Evolutionary conservation across 495 filamentous ascomycete species (phyloP).

Genomic region (Podospora sp.): DNA sequence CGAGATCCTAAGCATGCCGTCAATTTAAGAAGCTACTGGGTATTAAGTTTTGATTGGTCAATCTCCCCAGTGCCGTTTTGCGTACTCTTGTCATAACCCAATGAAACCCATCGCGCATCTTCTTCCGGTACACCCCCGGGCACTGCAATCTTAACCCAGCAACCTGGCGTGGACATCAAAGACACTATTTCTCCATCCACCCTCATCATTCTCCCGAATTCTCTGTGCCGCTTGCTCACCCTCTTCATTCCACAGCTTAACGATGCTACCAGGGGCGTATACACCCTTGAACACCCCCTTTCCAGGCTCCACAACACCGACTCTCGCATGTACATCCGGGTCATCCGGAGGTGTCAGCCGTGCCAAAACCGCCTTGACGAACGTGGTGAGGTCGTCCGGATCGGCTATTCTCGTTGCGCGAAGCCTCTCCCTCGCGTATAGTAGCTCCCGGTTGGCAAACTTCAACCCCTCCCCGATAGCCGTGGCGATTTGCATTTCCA

Average conservation of each 20-base stretch:
- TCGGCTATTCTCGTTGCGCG: conserved; percentile 81
- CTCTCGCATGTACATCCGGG: conserved; percentile 69
- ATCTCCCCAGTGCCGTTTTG: no score
- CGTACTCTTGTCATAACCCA: no score
- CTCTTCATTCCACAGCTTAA: conserved; percentile 85
- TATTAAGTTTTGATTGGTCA: no score
- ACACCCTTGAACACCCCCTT: conserved; percentile 76
- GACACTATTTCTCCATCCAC: conserved; percentile 84
- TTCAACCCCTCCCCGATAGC: conserved; percentile 69
- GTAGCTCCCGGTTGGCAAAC: conserved; percentile 77
- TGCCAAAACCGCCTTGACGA: conserved; percentile 78
- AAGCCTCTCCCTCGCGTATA: conserved; percentile 84
- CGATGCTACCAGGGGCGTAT: conserved; percentile 85
- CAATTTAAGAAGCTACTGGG: no score
- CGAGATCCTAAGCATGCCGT: no score
- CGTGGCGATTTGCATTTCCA: conserved; percentile 77
- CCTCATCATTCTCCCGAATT: conserved; percentile 61
- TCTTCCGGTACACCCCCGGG: no score
- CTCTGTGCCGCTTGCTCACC: conserved; percentile 64
- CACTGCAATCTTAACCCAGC: conserved; percentile 25
- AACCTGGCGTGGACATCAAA: conserved; percentile 65
- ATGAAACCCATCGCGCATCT: no score
- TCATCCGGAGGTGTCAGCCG: conserved; percentile 69
- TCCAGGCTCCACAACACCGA: conserved; percentile 66
- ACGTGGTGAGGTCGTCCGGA: conserved; percentile 76